Evolutionary conservation across 345 rosid species (phyloP).

Genomic region (Rhizophora mangle): DNA sequence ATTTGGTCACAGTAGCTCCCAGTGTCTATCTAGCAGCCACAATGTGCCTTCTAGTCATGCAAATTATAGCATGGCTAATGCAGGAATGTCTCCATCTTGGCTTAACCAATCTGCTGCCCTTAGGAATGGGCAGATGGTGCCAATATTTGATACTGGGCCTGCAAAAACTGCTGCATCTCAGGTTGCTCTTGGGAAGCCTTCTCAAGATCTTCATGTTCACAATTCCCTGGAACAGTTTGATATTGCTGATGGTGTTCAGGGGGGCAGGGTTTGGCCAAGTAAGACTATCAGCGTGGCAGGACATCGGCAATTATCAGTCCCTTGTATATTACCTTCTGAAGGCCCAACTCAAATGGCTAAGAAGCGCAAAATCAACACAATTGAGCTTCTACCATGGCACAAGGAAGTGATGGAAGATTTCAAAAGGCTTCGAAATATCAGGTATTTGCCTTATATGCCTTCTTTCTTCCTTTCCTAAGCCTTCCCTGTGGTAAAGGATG

Average conservation of each 20-base stretch:
- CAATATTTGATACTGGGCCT: conserved; percentile 34
- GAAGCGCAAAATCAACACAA: conserved; percentile 59
- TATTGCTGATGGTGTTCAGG: conserved; percentile 31
- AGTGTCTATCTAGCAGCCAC: conserved; percentile 23
- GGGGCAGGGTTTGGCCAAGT: conserved; percentile 26
- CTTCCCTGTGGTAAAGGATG: not conserved
- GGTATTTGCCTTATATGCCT: conserved; percentile 36
- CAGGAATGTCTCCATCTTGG: conserved; percentile 44
- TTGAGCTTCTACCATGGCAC: conserved; percentile 62
- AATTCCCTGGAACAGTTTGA: conserved; percentile 32
- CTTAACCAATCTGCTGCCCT: conserved; percentile 58
- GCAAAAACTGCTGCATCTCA: conserved; percentile 41
- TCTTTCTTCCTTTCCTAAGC: not conserved
- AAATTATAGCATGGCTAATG: conserved; percentile 26
- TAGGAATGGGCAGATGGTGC: conserved; percentile 56
- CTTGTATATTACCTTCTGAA: conserved; percentile 35
- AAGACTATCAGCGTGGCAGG: conserved; percentile 25
- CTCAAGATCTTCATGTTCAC: conserved; percentile 40
- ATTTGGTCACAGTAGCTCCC: conserved; percentile 23
- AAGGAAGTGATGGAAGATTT: conserved; percentile 50
- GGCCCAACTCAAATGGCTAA: conserved; percentile 20
- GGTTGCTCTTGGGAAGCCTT: conserved; percentile 36
- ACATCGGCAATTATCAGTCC: conserved; percentile 35
- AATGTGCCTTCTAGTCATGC: conserved; percentile 15
- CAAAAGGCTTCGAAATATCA: conserved; percentile 47